These are phyloP conservation scores for Xylogone sp. DNA, from an alignment of 2,329 filamentous ascomycete genomes.

Conservation along the genomic window DNA sequence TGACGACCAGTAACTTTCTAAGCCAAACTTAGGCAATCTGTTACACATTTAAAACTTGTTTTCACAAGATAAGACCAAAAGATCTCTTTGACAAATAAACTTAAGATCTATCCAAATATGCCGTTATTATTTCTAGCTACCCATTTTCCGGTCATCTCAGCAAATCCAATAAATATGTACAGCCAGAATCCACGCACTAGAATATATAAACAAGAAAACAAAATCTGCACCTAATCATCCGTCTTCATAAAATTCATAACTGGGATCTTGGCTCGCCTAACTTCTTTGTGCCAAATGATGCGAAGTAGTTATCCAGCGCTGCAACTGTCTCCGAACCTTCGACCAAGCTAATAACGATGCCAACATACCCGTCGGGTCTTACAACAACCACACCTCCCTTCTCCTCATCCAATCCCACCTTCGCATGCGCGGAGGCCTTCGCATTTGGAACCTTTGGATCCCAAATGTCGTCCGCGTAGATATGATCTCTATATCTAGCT, in stretches of 20 bases:
- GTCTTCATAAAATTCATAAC: constrained; percentile 26
- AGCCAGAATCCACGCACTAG: neutral
- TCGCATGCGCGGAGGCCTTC: constrained; percentile 73
- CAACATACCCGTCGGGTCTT: constrained; percentile 83
- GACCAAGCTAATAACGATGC: constrained; percentile 66
- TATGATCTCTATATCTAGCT: constrained; percentile 72
- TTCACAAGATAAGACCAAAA: too few relatives aligned
- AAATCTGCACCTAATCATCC: neutral
- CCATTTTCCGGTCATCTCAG: neutral
- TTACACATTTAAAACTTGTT: too few relatives aligned
- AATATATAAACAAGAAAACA: neutral
- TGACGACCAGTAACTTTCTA: too few relatives aligned
- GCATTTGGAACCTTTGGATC: constrained; percentile 68
- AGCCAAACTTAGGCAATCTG: too few relatives aligned
- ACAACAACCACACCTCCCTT: constrained; percentile 79
- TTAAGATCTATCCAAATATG: too few relatives aligned
- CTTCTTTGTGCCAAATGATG: constrained; percentile 63
- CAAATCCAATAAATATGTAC: neutral
- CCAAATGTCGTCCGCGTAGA: constrained; percentile 82
- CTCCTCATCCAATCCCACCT: constrained; percentile 75
- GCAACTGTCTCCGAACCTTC: constrained; percentile 78
- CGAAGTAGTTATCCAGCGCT: constrained; percentile 80
- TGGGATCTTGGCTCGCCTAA: constrained; percentile 37
- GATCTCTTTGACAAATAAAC: too few relatives aligned
- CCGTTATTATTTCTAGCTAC: neutral